These are phyloP conservation scores for Sisymbrium irio DNA, from an alignment of 345 rosid species.

Conservation along the genomic window DNA sequence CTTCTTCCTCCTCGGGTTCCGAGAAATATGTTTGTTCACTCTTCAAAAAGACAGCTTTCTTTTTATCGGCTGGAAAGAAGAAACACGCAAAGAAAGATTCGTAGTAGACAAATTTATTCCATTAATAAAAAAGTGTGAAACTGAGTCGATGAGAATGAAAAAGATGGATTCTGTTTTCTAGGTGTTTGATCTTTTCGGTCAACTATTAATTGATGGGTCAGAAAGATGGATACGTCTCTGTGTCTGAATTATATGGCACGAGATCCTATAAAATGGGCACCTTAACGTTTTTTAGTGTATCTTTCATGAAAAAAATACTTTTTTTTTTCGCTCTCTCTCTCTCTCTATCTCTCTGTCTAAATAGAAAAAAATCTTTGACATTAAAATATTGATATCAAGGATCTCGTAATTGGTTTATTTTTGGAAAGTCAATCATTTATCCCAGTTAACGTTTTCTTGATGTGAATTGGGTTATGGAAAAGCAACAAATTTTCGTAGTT, in stretches of 20 bases:
- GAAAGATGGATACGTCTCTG: slow-evolving; percentile 21
- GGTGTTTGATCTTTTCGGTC: slow-evolving; percentile 7
- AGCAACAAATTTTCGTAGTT: background rate
- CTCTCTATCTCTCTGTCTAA: background rate
- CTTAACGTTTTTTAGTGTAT: background rate
- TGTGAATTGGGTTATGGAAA: background rate
- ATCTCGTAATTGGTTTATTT: slow-evolving; percentile 6
- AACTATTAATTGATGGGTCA: slow-evolving; percentile 16
- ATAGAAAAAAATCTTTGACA: background rate
- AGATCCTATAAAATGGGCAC: slow-evolving; percentile 17
- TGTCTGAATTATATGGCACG: slow-evolving; percentile 9
- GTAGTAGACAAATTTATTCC: background rate
- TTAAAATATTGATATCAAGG: background rate
- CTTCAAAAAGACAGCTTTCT: slow-evolving; percentile 26
- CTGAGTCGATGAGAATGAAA: slow-evolving; percentile 18
- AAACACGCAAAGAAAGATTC: background rate
- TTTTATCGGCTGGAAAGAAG: background rate
- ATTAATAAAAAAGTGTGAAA: slow-evolving; percentile 8
- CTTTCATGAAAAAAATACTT: background rate
- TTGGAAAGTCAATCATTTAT: background rate
- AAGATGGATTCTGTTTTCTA: slow-evolving; percentile 11
- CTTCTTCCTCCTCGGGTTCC: slow-evolving; percentile 2
- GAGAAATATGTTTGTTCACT: background rate
- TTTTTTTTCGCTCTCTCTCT: background rate
- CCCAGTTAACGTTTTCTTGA: background rate